Evolutionary conservation across 257 asterid species (phyloP), one percentile per base, ranked within the genome.

Genomic region (Solanum appendiculatum): DNA sequence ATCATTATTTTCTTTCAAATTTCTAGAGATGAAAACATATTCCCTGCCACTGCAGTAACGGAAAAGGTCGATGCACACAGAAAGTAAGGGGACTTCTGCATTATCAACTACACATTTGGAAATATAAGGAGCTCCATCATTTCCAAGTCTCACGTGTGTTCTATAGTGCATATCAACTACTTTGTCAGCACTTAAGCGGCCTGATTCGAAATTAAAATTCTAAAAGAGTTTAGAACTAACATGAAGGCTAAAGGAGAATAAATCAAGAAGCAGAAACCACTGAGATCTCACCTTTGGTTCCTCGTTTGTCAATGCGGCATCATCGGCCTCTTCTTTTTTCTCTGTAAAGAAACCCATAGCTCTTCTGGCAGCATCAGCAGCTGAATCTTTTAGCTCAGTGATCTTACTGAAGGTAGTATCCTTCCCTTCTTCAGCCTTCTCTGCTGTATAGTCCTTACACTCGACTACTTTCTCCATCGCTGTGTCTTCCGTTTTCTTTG

Each of bases 381-480:
- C 54, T 46, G 54, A 46, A 46, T 46, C 54, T 46, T 46, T 46
- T 46, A 46, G 54, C 54, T 46, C 54, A 46, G 54, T 4, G 54
- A 46, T 46, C 54, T 46, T 46, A 46, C 54, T 20, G 14, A 46
- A 46, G 54, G 18, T 46, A 46, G 54, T 46, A 46, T 4, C 54
- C 54, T 46, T 46, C 54, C 20, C 20, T 7, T 46, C 54, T 46
- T 46, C 54, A 0, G 94, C 92, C 56, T 92, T 95, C 73, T 93
- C 54, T 3, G 91, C 91, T 3, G 90, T 72, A 15, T 88, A 87
- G 37, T 92, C 95, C 88, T 87, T 91, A 9, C 75, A 89, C 87
- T 92, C 93, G 0, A 83, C 85, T 0, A 90, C 86, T 34, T 90
- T 93, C 86, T 86, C 91, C 70, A 68, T n/a, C 0, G 89, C 86